A percentile compares a stretch with the other conserved stretches of the same genome.
Evolutionary conservation across 176 grass and related monocot genomes (phyloP).

Genomic region (Oryza meridionalis): DNA sequence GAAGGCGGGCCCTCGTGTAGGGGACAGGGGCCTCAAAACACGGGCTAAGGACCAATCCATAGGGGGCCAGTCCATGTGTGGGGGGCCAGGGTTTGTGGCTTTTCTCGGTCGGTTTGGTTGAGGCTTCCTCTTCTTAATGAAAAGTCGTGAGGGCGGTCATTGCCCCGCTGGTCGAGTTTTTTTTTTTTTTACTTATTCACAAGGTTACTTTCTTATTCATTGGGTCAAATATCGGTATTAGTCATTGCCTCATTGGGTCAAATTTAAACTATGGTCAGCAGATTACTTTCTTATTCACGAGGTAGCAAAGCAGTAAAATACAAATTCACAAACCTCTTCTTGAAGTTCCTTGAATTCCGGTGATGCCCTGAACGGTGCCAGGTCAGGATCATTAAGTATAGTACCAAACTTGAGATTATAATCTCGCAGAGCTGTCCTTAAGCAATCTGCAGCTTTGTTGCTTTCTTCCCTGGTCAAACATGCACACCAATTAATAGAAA

Average conservation of each 20-base stretch:
- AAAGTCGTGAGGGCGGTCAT: too few relatives aligned
- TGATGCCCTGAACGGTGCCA: conserved; percentile 85
- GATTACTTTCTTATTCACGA: conserved; percentile 17
- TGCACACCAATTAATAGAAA: conserved; percentile 28
- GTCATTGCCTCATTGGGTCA: conserved; percentile 18
- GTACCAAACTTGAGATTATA: conserved; percentile 95
- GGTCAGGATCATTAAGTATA: conserved; percentile 92
- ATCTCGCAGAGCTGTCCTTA: conserved; percentile 80
- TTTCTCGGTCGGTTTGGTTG: too few relatives aligned
- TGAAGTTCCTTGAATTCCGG: conserved; percentile 91
- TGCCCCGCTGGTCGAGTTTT: too few relatives aligned
- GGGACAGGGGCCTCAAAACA: too few relatives aligned
- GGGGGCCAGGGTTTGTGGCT: too few relatives aligned
- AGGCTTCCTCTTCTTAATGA: too few relatives aligned
- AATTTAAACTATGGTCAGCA: conserved; percentile 4
- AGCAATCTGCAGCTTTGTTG: conserved; percentile 75
- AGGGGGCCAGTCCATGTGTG: too few relatives aligned
- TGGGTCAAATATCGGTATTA: not conserved
- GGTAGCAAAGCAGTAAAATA: conserved; percentile 29
- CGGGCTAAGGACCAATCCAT: too few relatives aligned
- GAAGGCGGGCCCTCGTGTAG: too few relatives aligned
- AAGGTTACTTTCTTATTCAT: too few relatives aligned
- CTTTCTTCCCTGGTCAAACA: conserved; percentile 87
- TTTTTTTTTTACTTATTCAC: too few relatives aligned
- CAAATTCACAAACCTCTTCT: conserved; percentile 72